Percentiles rank a stretch among this genome's conserved stretches.
Evolutionary conservation across 1,139 yeast genomes (phyloP).

Genomic region (Yamadazyma jaroonii): DNA sequence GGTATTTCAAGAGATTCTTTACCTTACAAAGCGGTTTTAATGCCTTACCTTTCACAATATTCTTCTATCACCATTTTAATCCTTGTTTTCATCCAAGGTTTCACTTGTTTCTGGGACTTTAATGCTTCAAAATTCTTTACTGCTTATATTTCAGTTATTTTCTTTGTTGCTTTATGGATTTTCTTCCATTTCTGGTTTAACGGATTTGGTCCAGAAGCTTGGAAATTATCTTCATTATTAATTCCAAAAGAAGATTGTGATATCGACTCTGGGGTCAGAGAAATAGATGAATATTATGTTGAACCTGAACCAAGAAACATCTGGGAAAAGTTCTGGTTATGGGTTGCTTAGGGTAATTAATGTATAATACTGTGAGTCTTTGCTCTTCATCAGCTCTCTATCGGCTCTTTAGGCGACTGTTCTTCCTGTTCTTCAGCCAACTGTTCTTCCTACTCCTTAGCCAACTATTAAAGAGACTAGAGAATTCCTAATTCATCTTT

Average conservation of each 20-base stretch:
- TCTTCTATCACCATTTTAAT: constrained; percentile 50
- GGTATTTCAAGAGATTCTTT: constrained; percentile 61
- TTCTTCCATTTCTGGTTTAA: constrained; percentile 50
- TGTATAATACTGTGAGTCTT: background rate
- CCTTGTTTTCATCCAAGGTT: constrained; percentile 70
- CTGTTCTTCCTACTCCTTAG: no score
- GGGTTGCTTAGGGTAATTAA: constrained; percentile 5
- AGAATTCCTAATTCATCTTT: no score
- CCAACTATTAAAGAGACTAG: no score
- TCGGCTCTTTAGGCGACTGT: no score
- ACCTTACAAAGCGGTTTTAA: constrained; percentile 66
- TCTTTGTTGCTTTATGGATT: constrained; percentile 52
- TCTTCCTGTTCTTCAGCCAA: no score
- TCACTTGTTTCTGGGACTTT: constrained; percentile 55
- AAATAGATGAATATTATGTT: constrained; percentile 51
- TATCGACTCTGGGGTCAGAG: constrained; percentile 60
- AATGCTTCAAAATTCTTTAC: constrained; percentile 58
- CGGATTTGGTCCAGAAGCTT: constrained; percentile 33
- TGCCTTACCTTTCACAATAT: constrained; percentile 66
- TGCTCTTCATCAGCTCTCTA: no score
- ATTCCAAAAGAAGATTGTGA: constrained; percentile 54
- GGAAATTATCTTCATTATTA: constrained; percentile 31
- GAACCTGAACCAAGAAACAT: constrained; percentile 49
- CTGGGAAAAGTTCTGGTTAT: constrained; percentile 55
- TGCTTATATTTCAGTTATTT: constrained; percentile 60